Evolutionary conservation across 1,284 basidiomycete genomes (phyloP), one percentile per base, ranked within the genome.

Genomic region (Meira nashicola): DNA sequence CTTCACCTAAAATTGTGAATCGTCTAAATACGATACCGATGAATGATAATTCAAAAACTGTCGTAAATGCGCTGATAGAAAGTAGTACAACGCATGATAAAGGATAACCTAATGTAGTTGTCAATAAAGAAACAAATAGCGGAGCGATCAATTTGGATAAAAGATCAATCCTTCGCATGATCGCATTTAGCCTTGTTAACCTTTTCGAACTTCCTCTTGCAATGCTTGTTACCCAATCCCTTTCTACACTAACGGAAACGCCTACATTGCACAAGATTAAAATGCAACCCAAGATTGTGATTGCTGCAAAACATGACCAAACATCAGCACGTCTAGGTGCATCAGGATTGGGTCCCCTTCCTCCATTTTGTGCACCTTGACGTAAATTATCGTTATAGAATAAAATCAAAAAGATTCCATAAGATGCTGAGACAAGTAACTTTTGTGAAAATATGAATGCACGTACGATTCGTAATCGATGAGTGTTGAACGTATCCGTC

Each of bases 201-300:
- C 68, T 50, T 10, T 59, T 58, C 14, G 63, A 58, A 17, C 59
- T 59, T 1, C 64, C 65, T 41, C 51, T 58, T 0, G 81, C 80
- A 59, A 84, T 82, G 48, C 78, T 71, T 0, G 81, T 81, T 0
- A 82, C 82, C 84, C 84, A 85, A 60, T 85, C 84, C n/a, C 84
- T 74, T 70, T 85, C 83, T n/a, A 85, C 79, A 0, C 82, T 81
- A 1, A 85, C 81, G 0, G 81, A 80, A 41, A 83, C 82, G 10
- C 80, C 80, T 0, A 82, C 80, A 47, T 81, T 82, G 4, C 81
- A 78, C 0, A 85, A 72, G 38, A 67, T 66, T 2, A 73, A 54
- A 3, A 62, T 60, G 40, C 65, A 82, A 0, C 83, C 82, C 1
- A 76, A 71, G 1, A 82, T 3, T 0, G 80, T 74, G 39, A 84